Base-by-base conservation (phyloP, 345 rosid species). In the Pelargonium nanum region DNA sequence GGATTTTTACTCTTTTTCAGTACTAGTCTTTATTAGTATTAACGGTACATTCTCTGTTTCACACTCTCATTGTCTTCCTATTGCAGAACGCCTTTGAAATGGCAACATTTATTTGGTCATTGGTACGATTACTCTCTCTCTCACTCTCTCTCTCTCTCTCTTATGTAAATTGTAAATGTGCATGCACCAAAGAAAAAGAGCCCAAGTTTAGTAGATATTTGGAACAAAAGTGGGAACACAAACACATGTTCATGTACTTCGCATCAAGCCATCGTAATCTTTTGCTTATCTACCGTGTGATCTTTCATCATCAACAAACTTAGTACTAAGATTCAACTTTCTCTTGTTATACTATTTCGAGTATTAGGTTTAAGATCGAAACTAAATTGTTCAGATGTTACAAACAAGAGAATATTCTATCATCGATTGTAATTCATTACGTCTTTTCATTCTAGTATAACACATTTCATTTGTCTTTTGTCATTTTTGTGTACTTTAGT, bases 31-130 rank as follows among this genome's bases (percentile, higher is more conserved):
- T 1, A 1, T 45, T 44, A 50, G 13, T 21, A 8, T n/a, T 50
- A 4, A 0, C 48, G 1, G 19, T 58, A 8, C 6, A 24, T 24
- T 58, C 22, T 20, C 4, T 30, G 10, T 48, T 44, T 19, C 24
- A 10, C 0, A 34, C 53, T 65, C 60, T 57, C 28, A 56, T 56
- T 24, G 16, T 1, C 48, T 64, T 55, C 53, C 34, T 54, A 63
- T n/a, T 77, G 78, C 78, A 92, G 98, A 92, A 92, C 81, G 95
- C 96, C 25, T 92, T 92, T 19, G 96, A 88, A 78, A 92, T 92
- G 98, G 96, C 96, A 53, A 92, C 93, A 55, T 88, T 88, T 65
- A 75, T 88, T 59, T 92, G 98, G 98, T 83, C 95, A 65, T 80
- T 86, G 87, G 96, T 92, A 85, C 80, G 83, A 54, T 12, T 21